phyloP scores from a whole-genome alignment of 2,329 filamentous ascomycete species.

The Microcera coccophila region DNA sequence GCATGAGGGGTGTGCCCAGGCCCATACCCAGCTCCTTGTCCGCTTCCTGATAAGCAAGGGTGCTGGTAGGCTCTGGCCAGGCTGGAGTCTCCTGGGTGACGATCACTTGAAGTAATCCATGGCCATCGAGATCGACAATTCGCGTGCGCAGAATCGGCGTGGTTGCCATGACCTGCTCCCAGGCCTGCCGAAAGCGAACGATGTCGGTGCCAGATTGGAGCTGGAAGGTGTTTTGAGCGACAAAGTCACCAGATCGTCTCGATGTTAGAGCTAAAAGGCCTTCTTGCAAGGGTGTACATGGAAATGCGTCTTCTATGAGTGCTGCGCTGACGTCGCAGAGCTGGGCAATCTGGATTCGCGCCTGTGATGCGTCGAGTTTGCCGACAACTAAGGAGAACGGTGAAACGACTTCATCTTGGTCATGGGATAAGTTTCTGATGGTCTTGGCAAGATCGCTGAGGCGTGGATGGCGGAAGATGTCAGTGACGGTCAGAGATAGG shows the following conservation, averaged over 20 bases:
- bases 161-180: conserved; percentile 9
- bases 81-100: too few species aligned
- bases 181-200: background rate
- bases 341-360: too few species aligned
- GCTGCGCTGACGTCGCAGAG: background rate
- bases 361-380: too few species aligned
- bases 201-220: conserved; percentile 7
- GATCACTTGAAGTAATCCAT: conserved; percentile 12
- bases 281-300: background rate
- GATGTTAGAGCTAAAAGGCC: conserved; percentile 10
- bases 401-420: too few species aligned
- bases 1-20: background rate
- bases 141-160: background rate
- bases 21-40: background rate
- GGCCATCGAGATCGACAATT: conserved; percentile 5
- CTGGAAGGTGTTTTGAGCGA: conserved; percentile 28
- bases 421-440: too few species aligned
- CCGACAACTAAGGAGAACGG: too few species aligned
- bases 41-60: background rate
- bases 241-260: conserved; percentile 32
- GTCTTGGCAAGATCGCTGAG: background rate
- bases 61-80: background rate
- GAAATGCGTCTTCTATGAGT: background rate
- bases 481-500: background rate
- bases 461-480: conserved; percentile 3